Conservation (phyloP, 1,284 basidiomycete species). For the Leucocoprinus gongylophorus region DNA sequence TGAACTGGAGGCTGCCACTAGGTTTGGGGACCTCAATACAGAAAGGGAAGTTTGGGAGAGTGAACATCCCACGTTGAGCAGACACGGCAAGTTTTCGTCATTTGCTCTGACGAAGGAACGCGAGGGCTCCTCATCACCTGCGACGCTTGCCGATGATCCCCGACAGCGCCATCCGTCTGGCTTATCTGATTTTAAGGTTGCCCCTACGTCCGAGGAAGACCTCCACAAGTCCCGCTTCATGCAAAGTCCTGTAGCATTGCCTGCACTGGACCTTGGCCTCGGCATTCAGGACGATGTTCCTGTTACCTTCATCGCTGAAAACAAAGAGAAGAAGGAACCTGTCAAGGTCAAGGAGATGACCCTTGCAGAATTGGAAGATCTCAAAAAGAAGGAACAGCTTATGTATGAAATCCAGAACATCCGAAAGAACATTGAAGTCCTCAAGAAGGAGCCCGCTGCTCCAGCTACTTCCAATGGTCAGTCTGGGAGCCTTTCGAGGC, state of each 20-base stretch:
- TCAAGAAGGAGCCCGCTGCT: slow-evolving; percentile 60
- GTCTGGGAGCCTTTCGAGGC: slow-evolving; percentile 62
- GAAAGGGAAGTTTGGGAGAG: slow-evolving; percentile 86
- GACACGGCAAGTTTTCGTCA: slow-evolving; percentile 51
- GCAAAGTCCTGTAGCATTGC: slow-evolving; percentile 55
- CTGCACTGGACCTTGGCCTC: slow-evolving; percentile 64
- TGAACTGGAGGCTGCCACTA: slow-evolving; percentile 67
- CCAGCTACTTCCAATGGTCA: slow-evolving; percentile 41
- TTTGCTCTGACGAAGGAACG: slow-evolving; percentile 53
- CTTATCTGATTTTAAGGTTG: slow-evolving; percentile 64
- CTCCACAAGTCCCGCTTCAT: slow-evolving; percentile 39
- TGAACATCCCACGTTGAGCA: slow-evolving; percentile 58
- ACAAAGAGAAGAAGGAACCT: slow-evolving; percentile 25
- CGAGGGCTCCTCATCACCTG: slow-evolving; percentile 46
- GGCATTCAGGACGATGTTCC: slow-evolving; percentile 71
- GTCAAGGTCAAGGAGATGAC: slow-evolving; percentile 32
- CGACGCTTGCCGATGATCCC: slow-evolving; percentile 44
- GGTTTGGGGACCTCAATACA: slow-evolving; percentile 57
- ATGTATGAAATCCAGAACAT: slow-evolving; percentile 72
- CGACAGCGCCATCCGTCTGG: slow-evolving; percentile 55
- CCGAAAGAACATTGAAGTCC: slow-evolving; percentile 65
- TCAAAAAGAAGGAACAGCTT: slow-evolving; percentile 62
- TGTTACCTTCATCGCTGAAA: slow-evolving; percentile 47
- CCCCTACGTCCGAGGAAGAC: slow-evolving; percentile 53
- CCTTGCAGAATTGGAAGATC: slow-evolving; percentile 46